These are phyloP conservation scores for Cercophora sp. DNA, from an alignment of 495 filamentous ascomycete genomes.

Conservation along the genomic window DNA sequence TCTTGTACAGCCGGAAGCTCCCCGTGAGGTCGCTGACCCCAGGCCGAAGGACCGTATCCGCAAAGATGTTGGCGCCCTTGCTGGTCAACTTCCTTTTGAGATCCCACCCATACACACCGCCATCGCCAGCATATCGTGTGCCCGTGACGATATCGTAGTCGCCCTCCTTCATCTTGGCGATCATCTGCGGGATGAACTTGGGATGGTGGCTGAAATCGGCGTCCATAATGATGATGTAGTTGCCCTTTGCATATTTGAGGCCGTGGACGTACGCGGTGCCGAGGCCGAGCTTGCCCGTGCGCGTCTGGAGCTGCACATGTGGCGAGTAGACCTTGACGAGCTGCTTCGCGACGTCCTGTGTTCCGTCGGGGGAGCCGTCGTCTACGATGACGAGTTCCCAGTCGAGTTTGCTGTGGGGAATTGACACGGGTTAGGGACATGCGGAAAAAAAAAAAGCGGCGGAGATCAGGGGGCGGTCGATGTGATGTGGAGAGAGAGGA, in stretches of 20 bases:
- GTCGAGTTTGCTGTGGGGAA: conserved; percentile 67
- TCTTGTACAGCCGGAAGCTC: conserved; percentile 92
- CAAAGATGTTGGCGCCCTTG: conserved; percentile 89
- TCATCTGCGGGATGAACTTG: conserved; percentile 91
- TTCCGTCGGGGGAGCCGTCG: conserved; percentile 95
- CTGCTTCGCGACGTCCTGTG: conserved; percentile 82
- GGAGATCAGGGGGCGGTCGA: neutral
- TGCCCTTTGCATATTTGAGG: conserved; percentile 78
- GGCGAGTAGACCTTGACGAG: conserved; percentile 76
- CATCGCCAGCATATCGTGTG: conserved; percentile 84
- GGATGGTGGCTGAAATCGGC: conserved; percentile 98
- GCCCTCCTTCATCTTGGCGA: conserved; percentile 60
- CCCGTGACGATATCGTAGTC: conserved; percentile 96
- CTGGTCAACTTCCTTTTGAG: conserved; percentile 91
- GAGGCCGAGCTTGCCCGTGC: conserved; percentile 90
- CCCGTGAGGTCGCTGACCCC: conserved; percentile 97
- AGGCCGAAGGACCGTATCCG: conserved; percentile 87
- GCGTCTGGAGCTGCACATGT: conserved; percentile 78
- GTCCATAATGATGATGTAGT: conserved; percentile 99
- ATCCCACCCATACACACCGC: conserved; percentile 97
- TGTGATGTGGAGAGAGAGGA: neutral
- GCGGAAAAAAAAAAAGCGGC: neutral
- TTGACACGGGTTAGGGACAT: no score
- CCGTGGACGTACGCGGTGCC: conserved; percentile 97
- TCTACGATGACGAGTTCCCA: conserved; percentile 98